Evolutionary conservation across 2,329 filamentous ascomycete genomes (phyloP), one percentile per base, ranked within the genome.

Genomic region (Chrysoporthe deuterocubensis): DNA sequence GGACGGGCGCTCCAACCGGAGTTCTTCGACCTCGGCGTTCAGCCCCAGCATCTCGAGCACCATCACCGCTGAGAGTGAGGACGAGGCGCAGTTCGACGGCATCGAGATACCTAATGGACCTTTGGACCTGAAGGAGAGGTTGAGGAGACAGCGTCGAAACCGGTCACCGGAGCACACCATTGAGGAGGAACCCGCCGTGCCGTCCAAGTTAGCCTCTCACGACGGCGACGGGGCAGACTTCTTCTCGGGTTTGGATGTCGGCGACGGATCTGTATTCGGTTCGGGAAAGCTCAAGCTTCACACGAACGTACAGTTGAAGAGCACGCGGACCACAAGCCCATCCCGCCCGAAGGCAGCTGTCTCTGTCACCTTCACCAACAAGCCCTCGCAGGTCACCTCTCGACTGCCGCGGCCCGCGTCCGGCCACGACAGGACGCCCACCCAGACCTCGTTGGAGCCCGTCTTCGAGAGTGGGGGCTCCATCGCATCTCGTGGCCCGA

Each of bases 31-130:
- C 46, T 97, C 94, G 50, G 92, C 93, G 40, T 86, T 97, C 77
- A 98, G 95, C 76, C 95, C 96, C 16, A 98, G 94, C 77, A 87
- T 97, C 66, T 92, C 94, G 26, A 98, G 95, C 78, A 96, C 92
- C 71, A 89, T 97, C 73, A 97, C 94, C 1, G 87, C 89, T 11
- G 96, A 97, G 81, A 98, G 94, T 75, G 94, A 97, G 76, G 94
- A 97, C 72, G 95, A 98, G 78, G 91, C 92, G 7, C 68, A 69
- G 52, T 87, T 98, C 69, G 92, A 96, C 69, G 95, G 95, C n/a
- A 85, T 99, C 16, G 83, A 97, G 26, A 84, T 98, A 21, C 96
- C 96, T 0, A 85, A 87, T 65, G 94, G 94, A 0, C 93, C 93
- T 26, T 83, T 99, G 64, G 90, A 97, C 78, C 92, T 98, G 74